Evolutionary conservation across 2,329 filamentous ascomycete genomes (phyloP), one percentile per base, ranked within the genome.

Genomic region (Pseudocercospora fuligena): DNA sequence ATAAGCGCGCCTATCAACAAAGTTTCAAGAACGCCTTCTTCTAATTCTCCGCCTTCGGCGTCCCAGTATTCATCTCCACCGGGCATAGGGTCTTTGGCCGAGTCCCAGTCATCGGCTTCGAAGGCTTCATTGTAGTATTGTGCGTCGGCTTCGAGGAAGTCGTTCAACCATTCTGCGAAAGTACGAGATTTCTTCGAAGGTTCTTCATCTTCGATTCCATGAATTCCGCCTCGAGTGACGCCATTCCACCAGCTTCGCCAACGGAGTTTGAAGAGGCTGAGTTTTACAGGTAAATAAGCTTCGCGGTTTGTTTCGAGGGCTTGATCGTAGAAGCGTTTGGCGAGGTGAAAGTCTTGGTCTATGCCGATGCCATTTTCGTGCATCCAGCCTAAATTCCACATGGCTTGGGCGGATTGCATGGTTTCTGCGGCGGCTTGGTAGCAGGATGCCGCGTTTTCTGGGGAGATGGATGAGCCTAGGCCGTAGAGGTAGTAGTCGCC

Each of bases 331-430:
- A 94, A 97, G 62, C 95, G 86, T 81, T 99, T 99, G 1, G 96
- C 95, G 64, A 99, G 88, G 76, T 99, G 95, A 78, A 96, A 99
- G 77, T 99, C 95, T 77, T 99, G 95, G 63, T 92, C 90, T 21
- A 98, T 87, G 1, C 94, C 93, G 59, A 98, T 85, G 7, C 95
- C 95, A 75, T 98, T 97, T 80, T 99, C 95, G 76, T 99, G 93
- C 94, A 99, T 98, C 95, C 95, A 99, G 5, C 95, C 96, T 14
- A 99, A 84, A 74, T 99, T 98, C 87, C 93, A 99, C 65, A 97
- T 88, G 14, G 96, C 95, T 80, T 99, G 96, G 2, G 94, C 95
- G 73, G 93, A 97, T 76, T 93, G 91, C 72, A 94, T 89, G 66
- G 92, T 93, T 76, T 99, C 95, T 0, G 94, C 94, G 1, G 95